Evolutionary conservation across 345 rosid species (phyloP), one percentile per base, ranked within the genome.

Genomic region (Murraya paniculata): DNA sequence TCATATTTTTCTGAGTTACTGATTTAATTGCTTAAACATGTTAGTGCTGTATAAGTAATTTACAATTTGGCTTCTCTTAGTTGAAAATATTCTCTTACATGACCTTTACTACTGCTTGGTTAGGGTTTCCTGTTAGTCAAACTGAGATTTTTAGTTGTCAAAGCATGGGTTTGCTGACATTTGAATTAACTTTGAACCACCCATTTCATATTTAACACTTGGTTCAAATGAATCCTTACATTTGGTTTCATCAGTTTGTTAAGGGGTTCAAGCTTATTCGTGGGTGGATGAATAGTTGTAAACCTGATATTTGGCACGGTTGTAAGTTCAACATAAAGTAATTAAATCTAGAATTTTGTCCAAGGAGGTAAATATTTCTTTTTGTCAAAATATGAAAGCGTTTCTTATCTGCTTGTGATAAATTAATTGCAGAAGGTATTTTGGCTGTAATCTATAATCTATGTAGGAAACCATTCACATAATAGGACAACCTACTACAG

Each of bases 1-100:
- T 75, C 11, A 70, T 36, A 53, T 61, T 74, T 74, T 77, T 18
- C 41, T 35, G 64, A 39, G 36, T 45, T 16, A 36, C 22, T 68
- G 30, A 28, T 72, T 73, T 53, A 78, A 45, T 64, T 53, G 61
- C 67, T 4, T 57, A 39, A 57, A 24, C 21, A 71, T 31, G 48
- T 65, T 61, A 66, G 27, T 4, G 48, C 18, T 31, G 24, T 30
- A 55, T 28, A 56, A 4, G 6, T 61, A 28, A 27, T 57, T 39
- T 62, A 55, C 57, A 66, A 53, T 53, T 69, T 64, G 45, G 30
- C 41, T 50, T 64, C 66, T 9, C 38, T 38, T 19, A 45, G 33
- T 19, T 24, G 39, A 61, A 61, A 16, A 73, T 25, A 27, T 64
- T 45, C 41, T 30, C 31, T 13, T 25, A 3, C 11, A 27, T 64